These are phyloP conservation scores for Colletotrichum aenigma DNA, from an alignment of 2,329 filamentous ascomycete species.

Conservation along the genomic window DNA sequence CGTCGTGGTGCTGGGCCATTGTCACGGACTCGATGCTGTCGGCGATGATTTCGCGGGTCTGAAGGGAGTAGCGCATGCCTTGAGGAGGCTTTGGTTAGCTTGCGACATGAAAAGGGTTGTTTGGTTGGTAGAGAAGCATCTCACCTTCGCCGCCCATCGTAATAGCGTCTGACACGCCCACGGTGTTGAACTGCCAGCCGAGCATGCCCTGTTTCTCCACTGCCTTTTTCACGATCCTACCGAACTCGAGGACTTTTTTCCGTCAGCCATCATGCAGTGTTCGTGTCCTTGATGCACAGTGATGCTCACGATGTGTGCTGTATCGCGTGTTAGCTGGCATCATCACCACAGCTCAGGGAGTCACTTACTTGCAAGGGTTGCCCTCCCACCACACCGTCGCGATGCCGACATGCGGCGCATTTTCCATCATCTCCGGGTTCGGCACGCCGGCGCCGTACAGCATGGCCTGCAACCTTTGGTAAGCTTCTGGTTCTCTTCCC, in stretches of 20 bases:
- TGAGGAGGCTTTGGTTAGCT: background rate
- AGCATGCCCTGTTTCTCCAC: constrained; percentile 86
- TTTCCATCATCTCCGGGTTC: constrained; percentile 84
- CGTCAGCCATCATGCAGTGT: background rate
- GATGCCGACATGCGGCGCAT: constrained; percentile 86
- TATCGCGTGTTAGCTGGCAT: background rate
- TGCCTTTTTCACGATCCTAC: constrained; percentile 83
- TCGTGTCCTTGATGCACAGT: background rate
- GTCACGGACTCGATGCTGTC: constrained; percentile 95
- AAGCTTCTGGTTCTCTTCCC: background rate
- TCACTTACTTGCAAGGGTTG: constrained; percentile 87
- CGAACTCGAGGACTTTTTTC: constrained; percentile 77
- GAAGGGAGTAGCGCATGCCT: constrained; percentile 94
- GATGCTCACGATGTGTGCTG: constrained; percentile 45
- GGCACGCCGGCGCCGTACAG: constrained; percentile 92
- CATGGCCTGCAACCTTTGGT: constrained; percentile 70
- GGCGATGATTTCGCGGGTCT: constrained; percentile 89
- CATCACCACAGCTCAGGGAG: background rate
- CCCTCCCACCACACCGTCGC: constrained; percentile 97
- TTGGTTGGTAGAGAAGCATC: background rate
- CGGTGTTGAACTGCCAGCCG: constrained; percentile 92
- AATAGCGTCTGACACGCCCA: constrained; percentile 88
- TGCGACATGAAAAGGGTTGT: background rate
- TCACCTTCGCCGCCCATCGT: constrained; percentile 92
- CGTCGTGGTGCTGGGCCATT: constrained; percentile 90